A percentile compares a stretch with the other conserved stretches of the same genome.
These are phyloP conservation scores for Kodamaea leandrae DNA, from an alignment of 805 yeast genomes.

Conservation along the genomic window DNA sequence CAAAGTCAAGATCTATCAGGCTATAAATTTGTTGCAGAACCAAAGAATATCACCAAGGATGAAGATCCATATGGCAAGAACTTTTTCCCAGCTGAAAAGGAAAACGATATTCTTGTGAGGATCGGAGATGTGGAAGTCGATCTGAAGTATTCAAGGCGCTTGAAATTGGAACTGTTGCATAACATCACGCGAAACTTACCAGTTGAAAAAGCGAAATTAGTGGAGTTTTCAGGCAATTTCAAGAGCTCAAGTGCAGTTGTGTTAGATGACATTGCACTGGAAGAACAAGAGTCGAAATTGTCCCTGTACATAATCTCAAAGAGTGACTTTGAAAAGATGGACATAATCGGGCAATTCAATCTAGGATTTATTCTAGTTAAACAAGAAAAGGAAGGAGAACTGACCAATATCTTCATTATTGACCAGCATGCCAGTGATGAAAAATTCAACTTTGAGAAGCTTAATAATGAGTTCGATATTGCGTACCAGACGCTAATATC, in stretches of 20 bases:
- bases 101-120: slow-evolving; percentile 1
- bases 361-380: slow-evolving; percentile 84
- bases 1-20: background rate
- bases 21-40: slow-evolving; percentile 1
- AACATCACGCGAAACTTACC: background rate
- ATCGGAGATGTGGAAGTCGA: slow-evolving; percentile 7
- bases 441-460: slow-evolving; percentile 80
- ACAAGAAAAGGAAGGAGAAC: background rate
- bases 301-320: slow-evolving; percentile 60
- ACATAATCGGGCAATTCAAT: slow-evolving; percentile 89
- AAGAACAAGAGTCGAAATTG: slow-evolving; percentile 56
- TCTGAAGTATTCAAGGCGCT: slow-evolving; percentile 4
- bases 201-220: background rate
- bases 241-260: background rate
- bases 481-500: slow-evolving; percentile 64
- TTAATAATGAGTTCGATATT: slow-evolving; percentile 53
- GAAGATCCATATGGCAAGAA: slow-evolving; percentile 11
- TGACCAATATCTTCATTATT: slow-evolving; percentile 54
- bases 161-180: slow-evolving; percentile 7
- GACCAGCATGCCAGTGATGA: slow-evolving; percentile 99
- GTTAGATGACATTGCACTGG: slow-evolving; percentile 12
- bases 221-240: background rate
- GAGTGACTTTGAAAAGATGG: slow-evolving; percentile 71
- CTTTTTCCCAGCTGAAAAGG: slow-evolving; percentile 8
- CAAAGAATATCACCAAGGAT: background rate